A percentile compares a stretch with the other conserved stretches of the same genome.
phyloP scores from a whole-genome alignment of 306 rosid genomes.

The Cicer cuneatum region DNA sequence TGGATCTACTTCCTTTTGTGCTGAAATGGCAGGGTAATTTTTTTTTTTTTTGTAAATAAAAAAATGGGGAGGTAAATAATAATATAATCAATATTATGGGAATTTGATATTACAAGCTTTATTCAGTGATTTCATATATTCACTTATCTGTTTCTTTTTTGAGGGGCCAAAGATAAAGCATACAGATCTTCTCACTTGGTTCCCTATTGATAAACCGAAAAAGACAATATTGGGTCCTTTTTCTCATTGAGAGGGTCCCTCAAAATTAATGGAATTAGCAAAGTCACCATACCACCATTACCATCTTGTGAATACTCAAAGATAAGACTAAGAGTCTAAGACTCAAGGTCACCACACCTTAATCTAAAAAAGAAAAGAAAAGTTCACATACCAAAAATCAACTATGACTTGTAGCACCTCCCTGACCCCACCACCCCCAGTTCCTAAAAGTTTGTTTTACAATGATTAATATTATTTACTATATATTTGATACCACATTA shows the following conservation, averaged over 20 bases:
- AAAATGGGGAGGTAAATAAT: conserved; percentile 6
- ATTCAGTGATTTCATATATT: conserved; percentile 48
- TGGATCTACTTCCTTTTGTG: conserved; percentile 45
- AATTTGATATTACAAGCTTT: conserved; percentile 33
- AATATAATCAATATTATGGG: conserved; percentile 15
- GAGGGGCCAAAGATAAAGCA: conserved; percentile 55
- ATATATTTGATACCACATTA: too few species aligned
- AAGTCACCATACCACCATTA: conserved; percentile 40
- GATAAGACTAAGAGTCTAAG: conserved; percentile 45
- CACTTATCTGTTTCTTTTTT: conserved; percentile 48
- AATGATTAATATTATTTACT: not conserved
- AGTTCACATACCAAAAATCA: conserved; percentile 46
- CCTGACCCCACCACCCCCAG: conserved; percentile 43
- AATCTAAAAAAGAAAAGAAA: not conserved
- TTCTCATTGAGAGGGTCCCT: conserved; percentile 47
- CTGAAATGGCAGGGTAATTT: conserved; percentile 37
- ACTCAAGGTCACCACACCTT: conserved; percentile 46
- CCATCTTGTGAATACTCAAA: conserved; percentile 46
- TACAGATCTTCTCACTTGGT: conserved; percentile 49
- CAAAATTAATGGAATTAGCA: conserved; percentile 45
- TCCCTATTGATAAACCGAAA: conserved; percentile 55
- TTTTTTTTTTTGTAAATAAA: not conserved
- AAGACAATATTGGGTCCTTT: conserved; percentile 53
- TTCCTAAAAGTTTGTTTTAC: conserved; percentile 30
- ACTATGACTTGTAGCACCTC: conserved; percentile 45